Evolutionary conservation across 2,329 filamentous ascomycete species (phyloP).

Genomic region (Pyricularia grisea): DNA sequence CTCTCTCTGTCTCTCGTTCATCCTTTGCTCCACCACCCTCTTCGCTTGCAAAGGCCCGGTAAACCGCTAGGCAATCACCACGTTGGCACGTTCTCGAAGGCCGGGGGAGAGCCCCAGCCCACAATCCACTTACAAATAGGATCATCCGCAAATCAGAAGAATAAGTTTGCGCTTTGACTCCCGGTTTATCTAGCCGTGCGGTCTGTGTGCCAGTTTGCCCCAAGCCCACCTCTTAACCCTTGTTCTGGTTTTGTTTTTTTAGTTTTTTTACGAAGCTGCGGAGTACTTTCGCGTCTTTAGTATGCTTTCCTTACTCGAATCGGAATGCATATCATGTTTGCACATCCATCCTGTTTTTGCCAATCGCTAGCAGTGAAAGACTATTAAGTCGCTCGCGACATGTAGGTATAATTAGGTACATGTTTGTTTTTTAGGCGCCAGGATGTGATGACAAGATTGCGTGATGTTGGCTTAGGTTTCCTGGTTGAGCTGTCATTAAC

Average conservation of each 20-base stretch:
- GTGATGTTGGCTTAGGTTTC: not conserved
- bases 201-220: not conserved
- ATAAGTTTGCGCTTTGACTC: conserved; percentile 2
- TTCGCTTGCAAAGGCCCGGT: not conserved
- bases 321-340: not conserved
- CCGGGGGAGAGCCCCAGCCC: not conserved
- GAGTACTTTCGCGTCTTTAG: not conserved
- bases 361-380: not conserved
- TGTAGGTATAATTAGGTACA: not conserved
- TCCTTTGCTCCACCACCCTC: not conserved
- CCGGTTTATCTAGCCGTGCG: not conserved
- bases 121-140: not conserved
- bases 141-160: conserved; percentile 3
- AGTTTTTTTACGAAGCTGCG: too few species aligned
- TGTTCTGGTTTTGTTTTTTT: not conserved
- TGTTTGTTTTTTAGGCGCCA: not conserved
- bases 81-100: not conserved
- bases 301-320: not conserved
- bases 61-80: not conserved
- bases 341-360: not conserved
- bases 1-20: too few species aligned
- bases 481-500: not conserved
- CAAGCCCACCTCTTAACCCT: not conserved
- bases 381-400: not conserved
- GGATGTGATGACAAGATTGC: not conserved